Evolutionary conservation across 345 rosid species (phyloP), one percentile per base, ranked within the genome.

Genomic region (Salix viminalis): DNA sequence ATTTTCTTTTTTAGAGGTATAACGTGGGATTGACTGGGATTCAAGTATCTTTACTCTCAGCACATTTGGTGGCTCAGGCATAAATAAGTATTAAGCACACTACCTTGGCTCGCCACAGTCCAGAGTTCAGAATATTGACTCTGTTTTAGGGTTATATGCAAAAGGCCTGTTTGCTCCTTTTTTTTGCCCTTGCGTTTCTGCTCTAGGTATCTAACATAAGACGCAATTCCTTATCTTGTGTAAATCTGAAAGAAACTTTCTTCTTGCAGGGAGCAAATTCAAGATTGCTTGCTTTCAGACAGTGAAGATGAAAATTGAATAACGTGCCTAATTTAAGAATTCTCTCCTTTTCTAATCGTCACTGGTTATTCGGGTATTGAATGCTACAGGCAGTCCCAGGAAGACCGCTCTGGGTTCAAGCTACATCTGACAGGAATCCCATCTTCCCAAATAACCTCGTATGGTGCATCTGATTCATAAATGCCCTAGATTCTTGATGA

Each of bases 261-360:
- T 75, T 4, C 34, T 77, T 79, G 8, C 90, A 95, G 99, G 96
- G 90, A 89, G 85, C 92, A 89, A 83, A 88, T 90, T 71, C 83
- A 90, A 81, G 99, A 93, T 58, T 91, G 84, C 85, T 79, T 90
- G 86, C 89, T 95, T 70, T 88, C 85, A 34, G 97, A 91, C 70
- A 69, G 80, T 34, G 97, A 92, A 42, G 90, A 84, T 42, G 90
- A 80, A 65, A 75, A 73, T 67, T 91, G 82, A 88, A 74, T 72
- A 54, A 23, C n/a, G 41, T 52, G 39, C 52, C 60, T 56, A 18
- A 54, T 64, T 9, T 11, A 52, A 44, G 4, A 64, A n/a, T 7
- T 5, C 16, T 30, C 12, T 12, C 32, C 61, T 64, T 23, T 39
- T 7, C 70, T 36, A 6, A n/a, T 26, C 11, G 34, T 71, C n/a